Conservation (phyloP, 306 rosid species). For the Myrica gale region DNA sequence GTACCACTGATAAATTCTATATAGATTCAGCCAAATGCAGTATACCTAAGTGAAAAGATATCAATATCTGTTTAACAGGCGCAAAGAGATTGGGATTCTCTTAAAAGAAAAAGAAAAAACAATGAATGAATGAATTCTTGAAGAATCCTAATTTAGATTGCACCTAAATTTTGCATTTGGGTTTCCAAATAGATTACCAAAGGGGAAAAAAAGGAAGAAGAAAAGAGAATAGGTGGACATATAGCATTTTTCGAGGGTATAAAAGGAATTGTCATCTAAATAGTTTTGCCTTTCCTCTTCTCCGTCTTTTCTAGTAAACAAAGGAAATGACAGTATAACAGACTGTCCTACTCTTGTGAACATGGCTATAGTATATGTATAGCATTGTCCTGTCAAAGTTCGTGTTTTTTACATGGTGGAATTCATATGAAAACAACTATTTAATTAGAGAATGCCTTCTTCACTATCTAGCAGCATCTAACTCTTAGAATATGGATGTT, state of each 20-base stretch:
- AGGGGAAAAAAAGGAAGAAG: too few relatives aligned
- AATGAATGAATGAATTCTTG: too few relatives aligned
- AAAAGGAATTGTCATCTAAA: too few relatives aligned
- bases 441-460: neutral
- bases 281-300: neutral
- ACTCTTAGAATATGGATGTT: conserved; percentile 3
- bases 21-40: too few relatives aligned
- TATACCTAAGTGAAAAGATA: neutral
- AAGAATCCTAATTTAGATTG: neutral
- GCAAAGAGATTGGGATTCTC: neutral
- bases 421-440: neutral
- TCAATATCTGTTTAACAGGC: neutral
- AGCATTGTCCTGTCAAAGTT: neutral
- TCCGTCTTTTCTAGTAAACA: neutral
- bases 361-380: neutral
- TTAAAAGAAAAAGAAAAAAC: too few relatives aligned
- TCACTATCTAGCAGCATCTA: neutral
- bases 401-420: neutral
- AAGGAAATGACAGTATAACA: too few relatives aligned
- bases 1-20: too few relatives aligned
- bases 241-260: too few relatives aligned
- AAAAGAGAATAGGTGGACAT: too few relatives aligned
- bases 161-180: neutral
- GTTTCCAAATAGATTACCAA: neutral
- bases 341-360: neutral